A percentile compares a stretch with the other conserved stretches of the same genome.
phyloP scores from a whole-genome alignment of 106 monocot genomes.

The Phalaenopsis equestris region DNA sequence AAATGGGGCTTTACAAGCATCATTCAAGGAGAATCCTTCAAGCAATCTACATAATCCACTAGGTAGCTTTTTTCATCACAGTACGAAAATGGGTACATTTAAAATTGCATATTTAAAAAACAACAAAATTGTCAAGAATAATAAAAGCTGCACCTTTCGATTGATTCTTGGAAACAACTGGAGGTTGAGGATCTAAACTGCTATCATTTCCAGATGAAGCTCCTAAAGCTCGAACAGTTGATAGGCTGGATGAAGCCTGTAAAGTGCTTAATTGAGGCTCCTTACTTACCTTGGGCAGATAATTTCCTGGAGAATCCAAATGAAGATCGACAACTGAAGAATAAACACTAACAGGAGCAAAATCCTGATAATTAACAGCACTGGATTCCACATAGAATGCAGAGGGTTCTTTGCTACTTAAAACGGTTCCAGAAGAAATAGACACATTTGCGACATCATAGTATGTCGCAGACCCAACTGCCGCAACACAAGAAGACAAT shows the following conservation, averaged over 20 bases:
- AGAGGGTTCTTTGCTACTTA: slow-evolving; percentile 21
- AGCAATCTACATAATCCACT: background rate
- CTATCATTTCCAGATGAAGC: slow-evolving; percentile 18
- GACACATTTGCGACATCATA: slow-evolving; percentile 30
- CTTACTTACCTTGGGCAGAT: slow-evolving; percentile 12
- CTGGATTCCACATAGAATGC: slow-evolving; percentile 32
- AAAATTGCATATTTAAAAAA: background rate
- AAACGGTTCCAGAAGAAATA: slow-evolving; percentile 23
- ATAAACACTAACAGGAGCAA: slow-evolving; percentile 9
- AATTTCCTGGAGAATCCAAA: slow-evolving; percentile 12
- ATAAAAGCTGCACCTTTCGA: slow-evolving; percentile 37
- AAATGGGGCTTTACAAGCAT: background rate
- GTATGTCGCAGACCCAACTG: slow-evolving; percentile 27
- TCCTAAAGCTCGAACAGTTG: slow-evolving; percentile 10
- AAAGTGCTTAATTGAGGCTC: slow-evolving; percentile 5
- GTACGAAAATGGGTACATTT: background rate
- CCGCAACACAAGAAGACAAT: slow-evolving; percentile 15
- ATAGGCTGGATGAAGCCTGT: slow-evolving; percentile 6
- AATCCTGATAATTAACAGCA: slow-evolving; percentile 20
- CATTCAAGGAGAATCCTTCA: background rate
- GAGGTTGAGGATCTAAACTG: slow-evolving; percentile 13
- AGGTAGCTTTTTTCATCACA: background rate
- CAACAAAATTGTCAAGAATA: background rate
- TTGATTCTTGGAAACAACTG: slow-evolving; percentile 30
- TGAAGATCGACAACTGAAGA: slow-evolving; percentile 9